These are phyloP conservation scores for Clarireedia hainanense DNA, from an alignment of 2,329 filamentous ascomycete genomes.

Conservation along the genomic window DNA sequence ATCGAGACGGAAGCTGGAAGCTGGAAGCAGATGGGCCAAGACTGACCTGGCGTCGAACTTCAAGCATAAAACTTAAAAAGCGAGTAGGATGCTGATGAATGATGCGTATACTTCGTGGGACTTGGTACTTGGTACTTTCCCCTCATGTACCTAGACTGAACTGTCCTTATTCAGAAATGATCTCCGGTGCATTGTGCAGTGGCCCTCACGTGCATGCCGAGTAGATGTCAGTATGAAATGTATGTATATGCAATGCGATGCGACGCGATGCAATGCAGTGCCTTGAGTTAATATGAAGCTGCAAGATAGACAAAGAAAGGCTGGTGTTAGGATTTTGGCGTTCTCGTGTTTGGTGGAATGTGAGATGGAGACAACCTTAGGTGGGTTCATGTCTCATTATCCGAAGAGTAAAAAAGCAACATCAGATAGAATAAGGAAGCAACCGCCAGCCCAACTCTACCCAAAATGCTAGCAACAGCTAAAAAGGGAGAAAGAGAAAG, in stretches of 20 bases:
- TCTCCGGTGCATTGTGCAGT: background rate
- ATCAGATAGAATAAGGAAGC: too few relatives aligned
- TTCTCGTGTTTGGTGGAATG: background rate
- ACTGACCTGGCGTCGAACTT: background rate
- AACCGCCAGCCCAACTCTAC: too few relatives aligned
- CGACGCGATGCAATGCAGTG: background rate
- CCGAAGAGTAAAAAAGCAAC: too few relatives aligned
- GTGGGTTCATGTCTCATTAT: too few relatives aligned
- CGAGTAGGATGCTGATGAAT: background rate
- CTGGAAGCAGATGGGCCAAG: background rate
- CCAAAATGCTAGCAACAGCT: too few relatives aligned
- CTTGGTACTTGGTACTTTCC: background rate
- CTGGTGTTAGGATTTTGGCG: background rate
- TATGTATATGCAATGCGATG: slow-evolving; percentile 1
- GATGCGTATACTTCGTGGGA: background rate
- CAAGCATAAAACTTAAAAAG: background rate
- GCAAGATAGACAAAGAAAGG: background rate
- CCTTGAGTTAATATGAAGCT: background rate
- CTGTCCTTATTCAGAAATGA: background rate
- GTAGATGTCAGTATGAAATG: background rate
- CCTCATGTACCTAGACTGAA: background rate
- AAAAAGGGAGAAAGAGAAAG: too few relatives aligned
- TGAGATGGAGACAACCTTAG: background rate
- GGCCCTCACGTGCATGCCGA: background rate
- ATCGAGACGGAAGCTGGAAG: background rate